Conservation (phyloP, 163 green algal genomes). For the Coccomyxa subellipsoidea region DNA sequence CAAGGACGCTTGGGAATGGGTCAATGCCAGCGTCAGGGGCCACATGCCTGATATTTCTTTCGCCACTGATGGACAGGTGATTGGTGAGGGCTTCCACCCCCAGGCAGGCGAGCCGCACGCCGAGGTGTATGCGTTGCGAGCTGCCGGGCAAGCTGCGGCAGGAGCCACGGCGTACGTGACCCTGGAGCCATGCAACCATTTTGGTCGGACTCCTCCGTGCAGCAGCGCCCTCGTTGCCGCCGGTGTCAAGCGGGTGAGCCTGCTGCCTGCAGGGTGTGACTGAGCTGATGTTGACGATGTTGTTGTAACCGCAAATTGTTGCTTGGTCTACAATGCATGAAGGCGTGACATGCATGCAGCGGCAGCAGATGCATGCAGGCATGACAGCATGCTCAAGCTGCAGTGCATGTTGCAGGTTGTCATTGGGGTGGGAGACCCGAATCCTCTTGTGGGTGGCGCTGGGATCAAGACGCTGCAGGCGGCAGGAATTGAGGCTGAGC, state of each 20-base stretch:
- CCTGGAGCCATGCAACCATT: slow-evolving; percentile 97
- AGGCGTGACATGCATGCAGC: not conserved
- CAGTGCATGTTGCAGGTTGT: slow-evolving; percentile 67
- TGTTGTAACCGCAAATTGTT: no score
- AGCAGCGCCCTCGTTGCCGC: slow-evolving; percentile 86
- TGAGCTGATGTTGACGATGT: no score
- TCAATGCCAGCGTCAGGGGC: no score
- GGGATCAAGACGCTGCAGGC: slow-evolving; percentile 77
- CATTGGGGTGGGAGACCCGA: slow-evolving; percentile 88
- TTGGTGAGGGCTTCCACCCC: slow-evolving; percentile 95
- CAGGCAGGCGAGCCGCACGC: slow-evolving; percentile 95
- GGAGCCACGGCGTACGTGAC: slow-evolving; percentile 97
- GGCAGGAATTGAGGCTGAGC: slow-evolving; percentile 78
- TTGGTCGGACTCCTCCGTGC: slow-evolving; percentile 93
- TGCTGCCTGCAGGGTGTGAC: not conserved
- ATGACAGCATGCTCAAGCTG: not conserved
- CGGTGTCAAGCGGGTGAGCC: slow-evolving; percentile 68
- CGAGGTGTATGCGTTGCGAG: slow-evolving; percentile 94
- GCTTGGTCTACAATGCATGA: no score
- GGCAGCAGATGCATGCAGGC: not conserved
- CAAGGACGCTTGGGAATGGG: not conserved
- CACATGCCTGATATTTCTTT: no score
- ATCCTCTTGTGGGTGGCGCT: slow-evolving; percentile 85
- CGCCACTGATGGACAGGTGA: slow-evolving; percentile 48
- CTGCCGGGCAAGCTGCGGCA: slow-evolving; percentile 49